Conservation (phyloP, 169 alveolate species). For the Theileria annulata region DNA sequence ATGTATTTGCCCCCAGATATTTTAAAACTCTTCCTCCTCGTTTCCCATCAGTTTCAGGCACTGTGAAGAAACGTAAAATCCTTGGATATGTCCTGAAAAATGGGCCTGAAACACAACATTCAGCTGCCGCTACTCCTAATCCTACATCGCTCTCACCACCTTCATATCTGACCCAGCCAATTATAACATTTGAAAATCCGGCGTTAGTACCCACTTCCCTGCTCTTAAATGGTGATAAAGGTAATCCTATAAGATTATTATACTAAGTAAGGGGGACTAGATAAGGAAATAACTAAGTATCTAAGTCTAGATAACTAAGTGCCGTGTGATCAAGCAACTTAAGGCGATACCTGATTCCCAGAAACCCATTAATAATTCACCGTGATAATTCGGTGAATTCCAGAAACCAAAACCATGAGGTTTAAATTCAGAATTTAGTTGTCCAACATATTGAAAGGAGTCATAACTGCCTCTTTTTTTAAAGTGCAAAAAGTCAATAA, state of each 20-base stretch:
- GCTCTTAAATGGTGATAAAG: conserved; percentile 84
- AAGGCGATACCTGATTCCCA: conserved; percentile 80
- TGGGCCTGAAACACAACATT: conserved; percentile 83
- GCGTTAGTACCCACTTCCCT: conserved; percentile 84
- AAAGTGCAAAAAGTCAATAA: conserved; percentile 17
- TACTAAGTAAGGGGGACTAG: background rate
- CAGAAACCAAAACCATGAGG: conserved; percentile 91
- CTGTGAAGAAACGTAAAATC: conserved; percentile 75
- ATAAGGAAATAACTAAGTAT: background rate
- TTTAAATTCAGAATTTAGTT: conserved; percentile 74
- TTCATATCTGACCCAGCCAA: conserved; percentile 77
- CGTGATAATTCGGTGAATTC: conserved; percentile 78
- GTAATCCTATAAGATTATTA: conserved; percentile 65
- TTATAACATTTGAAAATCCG: conserved; percentile 79
- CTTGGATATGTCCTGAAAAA: conserved; percentile 81
- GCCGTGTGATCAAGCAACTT: background rate
- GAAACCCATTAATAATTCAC: conserved; percentile 85
- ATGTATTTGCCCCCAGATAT: conserved; percentile 25
- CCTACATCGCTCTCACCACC: conserved; percentile 59
- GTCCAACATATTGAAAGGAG: conserved; percentile 80
- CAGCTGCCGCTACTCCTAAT: conserved; percentile 85
- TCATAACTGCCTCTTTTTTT: conserved; percentile 7
- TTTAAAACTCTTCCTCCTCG: conserved; percentile 25
- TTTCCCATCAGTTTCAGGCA: conserved; percentile 27
- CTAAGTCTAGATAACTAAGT: background rate